Conservation (phyloP, 1,284 basidiomycete genomes). For the Xerocomus amazonicus region DNA sequence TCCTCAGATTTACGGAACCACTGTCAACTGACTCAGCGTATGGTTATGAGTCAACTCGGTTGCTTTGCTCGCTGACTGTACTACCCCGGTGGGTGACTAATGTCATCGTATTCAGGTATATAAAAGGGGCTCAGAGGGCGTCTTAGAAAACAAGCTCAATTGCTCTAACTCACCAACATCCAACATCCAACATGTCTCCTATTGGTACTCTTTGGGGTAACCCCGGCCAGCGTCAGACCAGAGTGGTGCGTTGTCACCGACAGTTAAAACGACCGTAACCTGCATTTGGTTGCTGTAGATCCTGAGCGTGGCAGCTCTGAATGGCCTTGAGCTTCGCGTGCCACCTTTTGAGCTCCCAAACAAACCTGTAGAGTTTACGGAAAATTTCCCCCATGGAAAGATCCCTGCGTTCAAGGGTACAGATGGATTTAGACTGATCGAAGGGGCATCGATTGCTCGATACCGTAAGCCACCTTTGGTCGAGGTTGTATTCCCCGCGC, state of each 20-base stretch:
- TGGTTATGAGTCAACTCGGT: no score
- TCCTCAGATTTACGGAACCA: no score
- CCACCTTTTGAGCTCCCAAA: conserved; percentile 27
- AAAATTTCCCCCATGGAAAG: conserved; percentile 46
- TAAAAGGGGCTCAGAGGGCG: no score
- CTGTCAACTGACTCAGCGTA: no score
- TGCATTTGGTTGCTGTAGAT: conserved; percentile 10
- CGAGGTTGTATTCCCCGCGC: no score
- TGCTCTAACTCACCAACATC: background rate
- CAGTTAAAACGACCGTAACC: no score
- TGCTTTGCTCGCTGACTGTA: no score
- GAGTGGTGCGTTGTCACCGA: conserved; percentile 20
- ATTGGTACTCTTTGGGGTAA: conserved; percentile 26
- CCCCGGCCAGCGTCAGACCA: conserved; percentile 20
- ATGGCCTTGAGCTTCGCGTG: conserved; percentile 16
- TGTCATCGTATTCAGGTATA: no score
- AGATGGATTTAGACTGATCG: conserved; percentile 50
- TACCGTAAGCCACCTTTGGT: no score
- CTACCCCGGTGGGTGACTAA: no score
- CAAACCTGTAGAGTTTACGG: conserved; percentile 39
- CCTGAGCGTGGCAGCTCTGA: conserved; percentile 20
- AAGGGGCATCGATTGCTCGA: conserved; percentile 53
- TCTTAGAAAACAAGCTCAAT: no score
- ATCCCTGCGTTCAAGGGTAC: conserved; percentile 51
- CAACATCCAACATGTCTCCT: conserved; percentile 16